Evolutionary conservation across 2,329 filamentous ascomycete species (phyloP).

Genomic region (Nemania diffusa): DNA sequence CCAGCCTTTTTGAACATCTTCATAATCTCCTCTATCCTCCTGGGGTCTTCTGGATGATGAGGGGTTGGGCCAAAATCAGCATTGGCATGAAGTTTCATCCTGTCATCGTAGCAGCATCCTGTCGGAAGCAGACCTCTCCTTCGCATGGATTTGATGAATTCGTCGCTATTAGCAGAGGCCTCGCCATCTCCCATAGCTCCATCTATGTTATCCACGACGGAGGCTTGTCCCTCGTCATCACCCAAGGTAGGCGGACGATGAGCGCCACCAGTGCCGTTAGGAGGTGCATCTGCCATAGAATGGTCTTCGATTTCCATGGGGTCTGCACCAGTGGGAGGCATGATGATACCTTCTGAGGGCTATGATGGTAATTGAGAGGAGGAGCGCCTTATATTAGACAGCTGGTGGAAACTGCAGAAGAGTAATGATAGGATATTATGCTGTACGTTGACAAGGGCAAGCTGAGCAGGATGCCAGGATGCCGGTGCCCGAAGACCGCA

Average conservation of each 20-base stretch:
- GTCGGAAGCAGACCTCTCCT: slow-evolving; percentile 70
- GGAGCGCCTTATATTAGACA: not conserved
- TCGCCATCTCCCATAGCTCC: slow-evolving; percentile 50
- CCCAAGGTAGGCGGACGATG: slow-evolving; percentile 44
- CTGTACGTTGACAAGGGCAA: slow-evolving; percentile 7
- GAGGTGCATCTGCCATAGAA: slow-evolving; percentile 56
- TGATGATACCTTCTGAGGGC: not conserved
- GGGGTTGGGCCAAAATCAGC: slow-evolving; percentile 77
- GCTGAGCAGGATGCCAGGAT: not conserved
- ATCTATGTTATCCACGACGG: slow-evolving; percentile 51
- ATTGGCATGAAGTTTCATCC: slow-evolving; percentile 96
- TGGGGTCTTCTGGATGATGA: slow-evolving; percentile 93
- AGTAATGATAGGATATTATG: too few relatives aligned
- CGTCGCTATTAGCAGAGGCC: slow-evolving; percentile 49
- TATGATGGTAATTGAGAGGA: not conserved
- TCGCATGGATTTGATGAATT: slow-evolving; percentile 53
- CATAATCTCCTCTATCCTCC: slow-evolving; percentile 93
- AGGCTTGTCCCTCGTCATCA: slow-evolving; percentile 33
- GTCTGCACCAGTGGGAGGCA: slow-evolving; percentile 8
- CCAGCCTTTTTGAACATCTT: slow-evolving; percentile 85
- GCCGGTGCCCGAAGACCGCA: slow-evolving; percentile 29
- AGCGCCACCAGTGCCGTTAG: slow-evolving; percentile 53
- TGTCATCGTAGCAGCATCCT: slow-evolving; percentile 87
- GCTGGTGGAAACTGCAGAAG: not conserved
- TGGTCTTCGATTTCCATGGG: slow-evolving; percentile 58